Conservation (phyloP, 2,329 filamentous ascomycete species). For the Xylaria polymorpha region DNA sequence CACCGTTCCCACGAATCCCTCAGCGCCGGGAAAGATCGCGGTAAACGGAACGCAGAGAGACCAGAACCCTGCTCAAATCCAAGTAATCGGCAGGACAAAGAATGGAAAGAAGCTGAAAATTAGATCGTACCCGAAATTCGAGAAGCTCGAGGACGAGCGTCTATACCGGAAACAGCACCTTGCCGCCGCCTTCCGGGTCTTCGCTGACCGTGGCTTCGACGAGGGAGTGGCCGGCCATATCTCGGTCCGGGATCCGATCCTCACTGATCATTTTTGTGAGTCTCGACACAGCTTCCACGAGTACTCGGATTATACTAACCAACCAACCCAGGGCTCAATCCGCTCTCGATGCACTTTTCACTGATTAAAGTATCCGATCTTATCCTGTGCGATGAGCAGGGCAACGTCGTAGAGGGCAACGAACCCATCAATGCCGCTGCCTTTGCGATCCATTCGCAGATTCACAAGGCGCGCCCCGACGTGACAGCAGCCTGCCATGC, state of each 20-base stretch:
- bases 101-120: slow-evolving; percentile 47
- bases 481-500: slow-evolving; percentile 70
- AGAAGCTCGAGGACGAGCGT: slow-evolving; percentile 64
- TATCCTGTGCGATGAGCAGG: slow-evolving; percentile 68
- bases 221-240: slow-evolving; percentile 75
- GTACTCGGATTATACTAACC: background rate
- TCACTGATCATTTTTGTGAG: slow-evolving; percentile 69
- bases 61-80: slow-evolving; percentile 43
- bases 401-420: slow-evolving; percentile 68
- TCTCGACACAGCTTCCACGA: background rate
- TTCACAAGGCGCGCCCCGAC: slow-evolving; percentile 69
- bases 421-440: slow-evolving; percentile 67
- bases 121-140: slow-evolving; percentile 55
- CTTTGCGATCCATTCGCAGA: slow-evolving; percentile 70
- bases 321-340: slow-evolving; percentile 43
- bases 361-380: slow-evolving; percentile 69
- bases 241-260: slow-evolving; percentile 69
- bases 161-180: slow-evolving; percentile 69
- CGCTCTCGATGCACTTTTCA: slow-evolving; percentile 68
- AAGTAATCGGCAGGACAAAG: slow-evolving; percentile 47
- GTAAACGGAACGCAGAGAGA: slow-evolving; percentile 37
- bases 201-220: slow-evolving; percentile 69
- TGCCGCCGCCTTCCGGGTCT: slow-evolving; percentile 70
- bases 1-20: slow-evolving; percentile 26
- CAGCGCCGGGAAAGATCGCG: slow-evolving; percentile 13